Evolutionary conservation across 768 basidiomycete genomes (phyloP).

Genomic region (Daedalea quercina): DNA sequence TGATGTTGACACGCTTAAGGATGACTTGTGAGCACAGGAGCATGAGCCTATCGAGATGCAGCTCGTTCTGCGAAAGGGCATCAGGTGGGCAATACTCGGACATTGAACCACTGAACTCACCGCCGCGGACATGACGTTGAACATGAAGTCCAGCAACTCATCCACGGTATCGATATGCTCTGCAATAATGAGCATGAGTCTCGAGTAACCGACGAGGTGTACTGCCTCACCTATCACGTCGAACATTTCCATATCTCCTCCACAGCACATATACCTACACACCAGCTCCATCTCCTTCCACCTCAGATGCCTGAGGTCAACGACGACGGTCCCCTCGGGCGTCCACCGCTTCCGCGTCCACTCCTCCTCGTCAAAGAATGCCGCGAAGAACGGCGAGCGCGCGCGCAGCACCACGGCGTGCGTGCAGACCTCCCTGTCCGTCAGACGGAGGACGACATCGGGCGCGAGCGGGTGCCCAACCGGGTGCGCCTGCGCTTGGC

Average conservation of each 20-base stretch:
- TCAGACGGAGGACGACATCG: slow-evolving; percentile 69
- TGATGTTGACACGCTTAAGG: slow-evolving; percentile 54
- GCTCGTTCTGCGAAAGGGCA: slow-evolving; percentile 55
- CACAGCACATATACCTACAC: slow-evolving; percentile 71
- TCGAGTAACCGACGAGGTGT: too few relatives aligned
- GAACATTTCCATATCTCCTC: slow-evolving; percentile 62
- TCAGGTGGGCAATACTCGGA: neutral
- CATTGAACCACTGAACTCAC: slow-evolving; percentile 35
- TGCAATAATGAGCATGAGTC: neutral
- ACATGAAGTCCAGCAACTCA: slow-evolving; percentile 78
- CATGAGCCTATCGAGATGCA: slow-evolving; percentile 81
- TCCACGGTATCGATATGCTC: slow-evolving; percentile 54
- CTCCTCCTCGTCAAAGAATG: slow-evolving; percentile 74
- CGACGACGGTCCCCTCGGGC: slow-evolving; percentile 42
- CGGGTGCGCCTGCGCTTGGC: slow-evolving; percentile 16
- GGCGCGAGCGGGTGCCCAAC: slow-evolving; percentile 32
- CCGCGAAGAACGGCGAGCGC: slow-evolving; percentile 76
- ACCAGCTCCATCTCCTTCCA: slow-evolving; percentile 76
- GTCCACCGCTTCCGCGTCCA: slow-evolving; percentile 69
- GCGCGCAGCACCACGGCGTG: slow-evolving; percentile 79
- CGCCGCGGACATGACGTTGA: slow-evolving; percentile 79
- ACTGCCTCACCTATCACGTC: slow-evolving; percentile 61
- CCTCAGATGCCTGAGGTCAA: slow-evolving; percentile 66
- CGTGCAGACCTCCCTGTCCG: slow-evolving; percentile 55
- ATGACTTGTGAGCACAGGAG: slow-evolving; percentile 77